Evolutionary conservation across 331 rosid genomes (phyloP).

Genomic region (Prunus yedoensis): DNA sequence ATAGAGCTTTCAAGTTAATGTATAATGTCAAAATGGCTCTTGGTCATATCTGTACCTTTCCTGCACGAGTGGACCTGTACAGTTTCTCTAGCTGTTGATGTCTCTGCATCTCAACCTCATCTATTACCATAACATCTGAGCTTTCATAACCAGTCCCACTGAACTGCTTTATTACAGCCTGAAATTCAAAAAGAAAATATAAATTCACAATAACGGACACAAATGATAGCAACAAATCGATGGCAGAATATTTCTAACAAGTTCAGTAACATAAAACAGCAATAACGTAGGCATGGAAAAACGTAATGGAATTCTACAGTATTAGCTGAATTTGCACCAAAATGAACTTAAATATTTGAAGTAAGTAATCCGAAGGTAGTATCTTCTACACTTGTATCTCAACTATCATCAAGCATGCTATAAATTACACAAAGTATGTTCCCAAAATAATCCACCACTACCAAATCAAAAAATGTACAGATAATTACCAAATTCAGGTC

Average conservation of each 20-base stretch:
- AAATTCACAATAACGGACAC: background rate
- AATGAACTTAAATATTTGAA: background rate
- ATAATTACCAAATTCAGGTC: background rate
- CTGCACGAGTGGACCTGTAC: slow-evolving; percentile 80
- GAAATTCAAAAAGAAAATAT: slow-evolving; percentile 18
- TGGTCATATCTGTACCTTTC: slow-evolving; percentile 54
- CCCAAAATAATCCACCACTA: background rate
- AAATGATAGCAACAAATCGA: background rate
- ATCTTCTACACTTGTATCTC: background rate
- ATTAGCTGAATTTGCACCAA: background rate
- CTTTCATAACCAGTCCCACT: slow-evolving; percentile 82
- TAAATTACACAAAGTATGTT: background rate
- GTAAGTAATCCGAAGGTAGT: background rate
- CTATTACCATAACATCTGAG: slow-evolving; percentile 87
- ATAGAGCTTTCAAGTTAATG: background rate
- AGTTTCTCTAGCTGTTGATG: slow-evolving; percentile 90
- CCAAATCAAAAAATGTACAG: background rate
- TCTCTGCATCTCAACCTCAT: slow-evolving; percentile 93
- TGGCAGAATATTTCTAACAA: background rate
- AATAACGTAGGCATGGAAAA: background rate
- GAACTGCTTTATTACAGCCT: slow-evolving; percentile 94
- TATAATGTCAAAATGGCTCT: background rate
- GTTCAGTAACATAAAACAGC: background rate
- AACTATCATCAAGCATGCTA: background rate
- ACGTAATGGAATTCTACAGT: background rate